A percentile compares a stretch with the other conserved stretches of the same genome.
Conservation (phyloP, 108 stramenopile genomes). For the Seminavis robusta region DNA sequence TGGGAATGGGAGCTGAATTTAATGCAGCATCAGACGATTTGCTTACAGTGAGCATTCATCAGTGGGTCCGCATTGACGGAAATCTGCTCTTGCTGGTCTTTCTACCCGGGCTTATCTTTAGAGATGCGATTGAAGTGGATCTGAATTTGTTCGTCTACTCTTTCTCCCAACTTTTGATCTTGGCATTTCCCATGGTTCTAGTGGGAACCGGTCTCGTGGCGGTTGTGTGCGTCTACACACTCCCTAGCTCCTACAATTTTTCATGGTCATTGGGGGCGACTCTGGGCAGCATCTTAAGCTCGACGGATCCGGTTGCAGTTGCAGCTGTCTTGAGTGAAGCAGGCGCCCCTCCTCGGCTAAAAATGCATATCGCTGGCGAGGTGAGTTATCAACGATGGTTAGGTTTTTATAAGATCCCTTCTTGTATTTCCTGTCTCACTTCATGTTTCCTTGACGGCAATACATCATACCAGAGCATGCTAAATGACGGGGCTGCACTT, state of each 20-base stretch:
- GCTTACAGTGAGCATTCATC: constrained; percentile 29
- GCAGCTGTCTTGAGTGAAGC: constrained; percentile 58
- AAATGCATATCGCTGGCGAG: constrained; percentile 66
- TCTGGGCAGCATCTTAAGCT: constrained; percentile 88
- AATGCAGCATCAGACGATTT: neutral
- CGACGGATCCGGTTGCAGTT: constrained; percentile 94
- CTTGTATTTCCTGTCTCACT: no score
- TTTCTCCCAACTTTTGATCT: constrained; percentile 55
- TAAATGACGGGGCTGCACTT: constrained; percentile 54
- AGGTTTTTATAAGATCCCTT: no score
- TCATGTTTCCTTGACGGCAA: no score
- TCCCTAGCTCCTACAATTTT: constrained; percentile 77
- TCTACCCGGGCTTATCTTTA: constrained; percentile 87
- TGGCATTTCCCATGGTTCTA: constrained; percentile 88
- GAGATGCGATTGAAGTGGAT: constrained; percentile 71
- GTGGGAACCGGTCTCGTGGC: constrained; percentile 66
- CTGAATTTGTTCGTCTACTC: constrained; percentile 50
- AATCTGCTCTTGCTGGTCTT: constrained; percentile 81
- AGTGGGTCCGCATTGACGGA: constrained; percentile 64
- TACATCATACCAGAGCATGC: no score
- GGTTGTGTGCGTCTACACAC: constrained; percentile 44
- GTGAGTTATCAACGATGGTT: no score
- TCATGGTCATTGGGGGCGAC: constrained; percentile 56
- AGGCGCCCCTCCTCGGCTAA: constrained; percentile 76
- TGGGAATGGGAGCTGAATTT: constrained; percentile 31